Conservation (phyloP, 495 filamentous ascomycete species). For the Penicillium roqueforti region DNA sequence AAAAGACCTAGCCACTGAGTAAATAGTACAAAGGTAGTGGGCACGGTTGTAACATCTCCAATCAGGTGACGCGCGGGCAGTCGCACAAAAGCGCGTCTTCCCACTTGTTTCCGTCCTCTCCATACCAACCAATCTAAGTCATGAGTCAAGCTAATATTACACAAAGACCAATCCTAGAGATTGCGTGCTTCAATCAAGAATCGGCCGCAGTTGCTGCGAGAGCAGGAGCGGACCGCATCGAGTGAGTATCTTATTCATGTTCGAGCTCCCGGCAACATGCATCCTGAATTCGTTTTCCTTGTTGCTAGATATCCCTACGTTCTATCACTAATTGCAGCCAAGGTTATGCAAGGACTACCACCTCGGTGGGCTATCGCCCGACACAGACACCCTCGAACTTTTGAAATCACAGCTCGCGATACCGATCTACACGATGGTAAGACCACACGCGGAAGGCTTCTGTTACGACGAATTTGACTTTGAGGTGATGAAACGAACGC, state of each 20-base stretch:
- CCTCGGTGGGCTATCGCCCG: conserved; percentile 24
- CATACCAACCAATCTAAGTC: neutral
- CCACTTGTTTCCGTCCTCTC: neutral
- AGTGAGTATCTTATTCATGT: conserved; percentile 23
- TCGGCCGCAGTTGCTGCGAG: conserved; percentile 40
- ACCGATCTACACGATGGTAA: conserved; percentile 50
- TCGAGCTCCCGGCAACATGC: too few species aligned
- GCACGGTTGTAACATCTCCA: neutral
- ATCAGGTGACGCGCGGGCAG: neutral
- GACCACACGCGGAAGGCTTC: conserved; percentile 42
- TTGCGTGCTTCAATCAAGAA: conserved; percentile 45
- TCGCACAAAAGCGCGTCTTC: neutral
- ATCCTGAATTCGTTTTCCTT: neutral
- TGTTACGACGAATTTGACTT: conserved; percentile 37
- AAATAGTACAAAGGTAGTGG: neutral
- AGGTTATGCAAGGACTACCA: conserved; percentile 35
- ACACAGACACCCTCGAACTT: conserved; percentile 8
- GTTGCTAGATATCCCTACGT: neutral
- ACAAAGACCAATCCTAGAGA: conserved; percentile 34
- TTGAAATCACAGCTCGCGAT: conserved; percentile 30
- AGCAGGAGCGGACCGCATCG: conserved; percentile 46
- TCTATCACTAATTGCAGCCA: neutral
- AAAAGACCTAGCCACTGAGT: too few species aligned
- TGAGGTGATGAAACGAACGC: conserved; percentile 35
- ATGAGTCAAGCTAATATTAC: neutral